A percentile compares a stretch with the other conserved stretches of the same genome.
Evolutionary conservation across 176 grass and related monocot species (phyloP).

Genomic region (Areca catechu): DNA sequence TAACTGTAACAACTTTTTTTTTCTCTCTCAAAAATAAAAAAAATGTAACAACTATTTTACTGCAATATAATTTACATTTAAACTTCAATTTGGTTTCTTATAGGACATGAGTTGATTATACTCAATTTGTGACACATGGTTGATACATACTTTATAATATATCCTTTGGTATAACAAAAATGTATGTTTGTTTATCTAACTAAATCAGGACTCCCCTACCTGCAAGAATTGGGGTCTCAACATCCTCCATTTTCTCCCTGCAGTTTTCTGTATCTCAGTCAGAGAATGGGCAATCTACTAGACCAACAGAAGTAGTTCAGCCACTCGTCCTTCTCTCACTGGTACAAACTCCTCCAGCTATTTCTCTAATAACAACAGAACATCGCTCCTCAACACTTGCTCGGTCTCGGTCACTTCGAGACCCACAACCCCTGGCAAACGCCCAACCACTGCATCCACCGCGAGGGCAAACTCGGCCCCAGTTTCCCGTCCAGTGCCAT

Average conservation of each 20-base stretch:
- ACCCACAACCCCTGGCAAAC: neutral
- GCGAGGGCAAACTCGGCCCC: neutral
- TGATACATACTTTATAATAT: neutral
- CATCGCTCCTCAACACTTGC: constrained; percentile 13
- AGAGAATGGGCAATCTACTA: neutral
- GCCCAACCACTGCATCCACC: neutral
- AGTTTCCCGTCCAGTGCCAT: neutral
- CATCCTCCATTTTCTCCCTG: neutral
- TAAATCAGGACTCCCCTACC: too few species aligned
- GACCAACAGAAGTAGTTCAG: constrained; percentile 1
- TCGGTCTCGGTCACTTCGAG: constrained; percentile 13
- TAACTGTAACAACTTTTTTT: too few species aligned
- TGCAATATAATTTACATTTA: too few species aligned
- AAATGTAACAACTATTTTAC: too few species aligned
- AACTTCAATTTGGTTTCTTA: neutral
- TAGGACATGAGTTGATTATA: neutral
- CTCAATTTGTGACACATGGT: neutral
- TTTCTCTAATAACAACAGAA: neutral
- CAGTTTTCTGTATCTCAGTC: constrained; percentile 12
- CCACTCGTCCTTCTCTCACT: neutral
- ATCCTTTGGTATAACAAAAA: neutral
- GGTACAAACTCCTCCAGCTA: neutral
- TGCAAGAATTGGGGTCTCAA: too few species aligned
- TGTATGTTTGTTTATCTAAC: too few species aligned
- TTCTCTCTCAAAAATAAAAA: too few species aligned